Conservation (phyloP, 2,329 filamentous ascomycete species). For the Cordyceps farinosa region DNA sequence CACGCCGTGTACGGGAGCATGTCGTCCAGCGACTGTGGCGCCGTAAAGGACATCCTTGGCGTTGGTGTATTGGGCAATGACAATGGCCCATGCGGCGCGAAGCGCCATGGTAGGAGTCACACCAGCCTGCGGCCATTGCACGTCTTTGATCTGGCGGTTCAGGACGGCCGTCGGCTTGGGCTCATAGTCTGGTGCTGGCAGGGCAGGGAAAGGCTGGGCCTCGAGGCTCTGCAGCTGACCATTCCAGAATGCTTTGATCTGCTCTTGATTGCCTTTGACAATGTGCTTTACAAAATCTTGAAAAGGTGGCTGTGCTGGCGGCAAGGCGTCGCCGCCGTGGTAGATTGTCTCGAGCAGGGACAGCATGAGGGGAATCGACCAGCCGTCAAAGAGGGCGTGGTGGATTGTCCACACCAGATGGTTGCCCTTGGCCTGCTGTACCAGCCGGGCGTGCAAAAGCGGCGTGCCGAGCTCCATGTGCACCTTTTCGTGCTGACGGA, state of each 20-base stretch:
- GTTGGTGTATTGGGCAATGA: conserved; percentile 45
- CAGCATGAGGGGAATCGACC: conserved; percentile 19
- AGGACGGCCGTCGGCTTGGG: conserved; percentile 37
- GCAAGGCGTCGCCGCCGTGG: background rate
- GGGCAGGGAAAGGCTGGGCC: conserved; percentile 37
- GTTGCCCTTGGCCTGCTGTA: background rate
- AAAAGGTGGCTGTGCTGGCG: background rate
- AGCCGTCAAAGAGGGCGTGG: conserved; percentile 19
- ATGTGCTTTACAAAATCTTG: conserved; percentile 40
- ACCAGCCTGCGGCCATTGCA: background rate
- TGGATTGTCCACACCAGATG: conserved; percentile 18
- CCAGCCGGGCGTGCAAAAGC: conserved; percentile 35
- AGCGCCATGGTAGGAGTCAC: conserved; percentile 47
- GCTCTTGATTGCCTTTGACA: conserved; percentile 26
- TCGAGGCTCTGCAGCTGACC: conserved; percentile 36
- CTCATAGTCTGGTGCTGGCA: conserved; percentile 44
- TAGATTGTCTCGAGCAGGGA: conserved; percentile 14
- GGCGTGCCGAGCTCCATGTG: conserved; percentile 30
- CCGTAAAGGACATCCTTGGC: conserved; percentile 50
- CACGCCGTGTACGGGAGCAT: conserved; percentile 38
- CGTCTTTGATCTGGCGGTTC: conserved; percentile 31
- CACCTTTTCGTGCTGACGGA: background rate
- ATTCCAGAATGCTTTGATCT: conserved; percentile 36
- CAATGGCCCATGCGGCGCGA: conserved; percentile 51
- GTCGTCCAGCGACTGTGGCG: conserved; percentile 52